These are phyloP conservation scores for Thielaviopsis punctulata DNA, from an alignment of 2,329 filamentous ascomycete genomes.

Conservation along the genomic window DNA sequence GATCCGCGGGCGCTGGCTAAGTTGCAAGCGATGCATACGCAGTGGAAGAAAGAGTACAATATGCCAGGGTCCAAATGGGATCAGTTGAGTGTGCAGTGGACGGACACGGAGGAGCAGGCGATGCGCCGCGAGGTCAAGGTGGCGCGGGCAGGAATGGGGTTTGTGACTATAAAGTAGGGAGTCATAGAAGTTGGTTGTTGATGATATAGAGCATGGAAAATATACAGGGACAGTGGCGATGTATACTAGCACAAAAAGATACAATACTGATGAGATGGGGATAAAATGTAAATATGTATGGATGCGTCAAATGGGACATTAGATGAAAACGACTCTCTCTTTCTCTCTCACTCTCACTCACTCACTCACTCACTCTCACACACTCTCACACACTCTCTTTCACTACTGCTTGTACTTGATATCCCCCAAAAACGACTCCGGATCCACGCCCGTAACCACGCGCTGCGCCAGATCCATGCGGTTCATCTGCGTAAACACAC, in stretches of 20 bases:
- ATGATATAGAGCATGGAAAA: not conserved
- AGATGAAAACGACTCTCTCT: no score
- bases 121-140: constrained; percentile 37
- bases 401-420: constrained; percentile 51
- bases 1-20: constrained; percentile 50
- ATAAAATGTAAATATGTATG: no score
- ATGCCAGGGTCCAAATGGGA: constrained; percentile 48
- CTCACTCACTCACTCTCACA: constrained; percentile 37
- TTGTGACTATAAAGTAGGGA: constrained; percentile 43
- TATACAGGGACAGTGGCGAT: not conserved
- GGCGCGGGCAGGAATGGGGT: constrained; percentile 46
- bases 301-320: no score
- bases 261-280: no score
- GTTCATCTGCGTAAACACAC: constrained; percentile 96
- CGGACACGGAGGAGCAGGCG: constrained; percentile 46
- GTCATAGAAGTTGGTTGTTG: not conserved
- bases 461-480: constrained; percentile 72
- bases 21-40: constrained; percentile 40
- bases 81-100: constrained; percentile 49
- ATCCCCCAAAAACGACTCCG: constrained; percentile 72
- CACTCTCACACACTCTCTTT: constrained; percentile 17
- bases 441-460: constrained; percentile 79
- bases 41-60: constrained; percentile 48
- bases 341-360: not conserved
- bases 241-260: not conserved